Percentiles rank a stretch among this genome's conserved stretches.
Conservation (phyloP, 1,284 basidiomycete genomes). For the Phellopilus nigrolimitatus region DNA sequence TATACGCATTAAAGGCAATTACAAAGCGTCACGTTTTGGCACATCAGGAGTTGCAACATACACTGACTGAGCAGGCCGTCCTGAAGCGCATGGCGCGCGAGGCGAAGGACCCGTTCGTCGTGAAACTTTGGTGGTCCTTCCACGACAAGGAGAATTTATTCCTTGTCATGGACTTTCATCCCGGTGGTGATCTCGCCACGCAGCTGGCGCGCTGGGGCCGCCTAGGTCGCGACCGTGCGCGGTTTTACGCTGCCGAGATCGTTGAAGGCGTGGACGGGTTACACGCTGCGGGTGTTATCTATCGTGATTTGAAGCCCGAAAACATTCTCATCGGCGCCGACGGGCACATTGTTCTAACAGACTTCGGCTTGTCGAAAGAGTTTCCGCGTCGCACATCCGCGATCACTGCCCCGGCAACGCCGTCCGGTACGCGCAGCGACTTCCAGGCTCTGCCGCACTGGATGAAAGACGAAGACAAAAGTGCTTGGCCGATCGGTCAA, state of each 20-base stretch:
- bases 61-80: conserved; percentile 91
- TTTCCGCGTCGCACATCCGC: conserved; percentile 55
- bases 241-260: conserved; percentile 96
- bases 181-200: conserved; percentile 93
- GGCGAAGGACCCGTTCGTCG: conserved; percentile 84
- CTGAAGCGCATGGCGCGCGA: conserved; percentile 85
- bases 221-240: conserved; percentile 84
- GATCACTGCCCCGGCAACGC: conserved; percentile 51
- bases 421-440: conserved; percentile 46
- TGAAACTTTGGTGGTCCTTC: conserved; percentile 93
- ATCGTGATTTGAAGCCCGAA: conserved; percentile 89
- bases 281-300: conserved; percentile 82
- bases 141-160: conserved; percentile 94
- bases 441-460: conserved; percentile 62
- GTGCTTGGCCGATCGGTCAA: conserved; percentile 46
- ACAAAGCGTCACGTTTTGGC: conserved; percentile 94
- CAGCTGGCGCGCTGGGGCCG: conserved; percentile 94
- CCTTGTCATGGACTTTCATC: conserved; percentile 93
- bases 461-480: conserved; percentile 60
- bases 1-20: conserved; percentile 95
- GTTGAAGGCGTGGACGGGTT: conserved; percentile 92
- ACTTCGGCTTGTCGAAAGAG: conserved; percentile 91
- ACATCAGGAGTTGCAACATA: conserved; percentile 93
- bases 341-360: conserved; percentile 93
- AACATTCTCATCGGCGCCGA: conserved; percentile 91